Conservation (phyloP, 257 asterid species). For the Henckelia pumila region DNA sequence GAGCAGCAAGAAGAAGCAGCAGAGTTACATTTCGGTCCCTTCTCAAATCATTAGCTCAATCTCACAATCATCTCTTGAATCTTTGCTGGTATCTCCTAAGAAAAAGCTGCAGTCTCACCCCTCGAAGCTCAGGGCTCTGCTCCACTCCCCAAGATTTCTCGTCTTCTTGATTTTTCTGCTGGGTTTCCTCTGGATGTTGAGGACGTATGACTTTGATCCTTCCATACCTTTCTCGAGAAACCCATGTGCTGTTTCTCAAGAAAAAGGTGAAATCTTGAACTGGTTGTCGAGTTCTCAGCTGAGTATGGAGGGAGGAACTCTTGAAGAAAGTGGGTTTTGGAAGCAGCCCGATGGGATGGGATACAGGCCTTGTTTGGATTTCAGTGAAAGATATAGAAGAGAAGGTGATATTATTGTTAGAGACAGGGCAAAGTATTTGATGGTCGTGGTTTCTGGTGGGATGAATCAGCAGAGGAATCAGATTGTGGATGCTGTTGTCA, state of each 20-base stretch:
- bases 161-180: slow-evolving; percentile 46
- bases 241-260: slow-evolving; percentile 53
- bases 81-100: slow-evolving; percentile 64
- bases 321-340: slow-evolving; percentile 62
- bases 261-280: slow-evolving; percentile 26
- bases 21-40: slow-evolving; percentile 78
- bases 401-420: slow-evolving; percentile 46
- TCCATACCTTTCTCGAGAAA: slow-evolving; percentile 40
- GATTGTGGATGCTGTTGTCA: slow-evolving; percentile 96
- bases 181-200: slow-evolving; percentile 58
- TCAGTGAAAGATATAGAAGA: slow-evolving; percentile 43
- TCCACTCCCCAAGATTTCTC: slow-evolving; percentile 53
- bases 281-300: slow-evolving; percentile 31
- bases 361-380: slow-evolving; percentile 79
- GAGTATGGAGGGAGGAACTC: slow-evolving; percentile 19
- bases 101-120: slow-evolving; percentile 44
- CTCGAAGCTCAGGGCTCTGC: slow-evolving; percentile 34
- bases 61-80: slow-evolving; percentile 72
- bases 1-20: slow-evolving; percentile 62
- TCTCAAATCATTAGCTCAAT: slow-evolving; percentile 72
- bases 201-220: slow-evolving; percentile 47
- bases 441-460: slow-evolving; percentile 95
- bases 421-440: slow-evolving; percentile 64
- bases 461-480: slow-evolving; percentile 98
- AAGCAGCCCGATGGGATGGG: slow-evolving; percentile 91